phyloP scores from a whole-genome alignment of 139 green algal species.

The Gonium pectorale region DNA sequence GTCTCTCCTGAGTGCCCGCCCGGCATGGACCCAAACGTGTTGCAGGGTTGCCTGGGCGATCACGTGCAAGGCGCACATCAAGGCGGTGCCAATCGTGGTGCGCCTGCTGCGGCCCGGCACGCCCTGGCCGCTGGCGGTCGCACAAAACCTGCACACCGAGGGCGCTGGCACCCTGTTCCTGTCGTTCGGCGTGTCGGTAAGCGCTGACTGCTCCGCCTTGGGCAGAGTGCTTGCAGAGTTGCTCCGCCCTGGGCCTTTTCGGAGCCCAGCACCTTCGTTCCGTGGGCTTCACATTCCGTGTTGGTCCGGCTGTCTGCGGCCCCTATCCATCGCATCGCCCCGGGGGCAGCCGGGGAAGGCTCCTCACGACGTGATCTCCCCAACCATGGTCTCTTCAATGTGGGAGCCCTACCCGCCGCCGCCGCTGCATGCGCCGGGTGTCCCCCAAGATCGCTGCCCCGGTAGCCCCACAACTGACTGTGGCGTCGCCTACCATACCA shows the following conservation, averaged over 20 bases:
- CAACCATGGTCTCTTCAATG: too few species aligned
- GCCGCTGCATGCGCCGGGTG: too few species aligned
- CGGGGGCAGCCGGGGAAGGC: background rate
- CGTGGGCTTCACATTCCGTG: background rate
- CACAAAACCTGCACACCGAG: background rate
- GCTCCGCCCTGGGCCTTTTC: too few species aligned
- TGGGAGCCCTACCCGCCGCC: too few species aligned
- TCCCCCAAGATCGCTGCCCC: too few species aligned
- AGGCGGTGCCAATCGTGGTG: background rate
- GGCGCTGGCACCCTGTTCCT: background rate
- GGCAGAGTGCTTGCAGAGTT: too few species aligned
- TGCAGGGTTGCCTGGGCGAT: conserved; percentile 2
- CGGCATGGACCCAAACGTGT: background rate
- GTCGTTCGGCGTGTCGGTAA: background rate
- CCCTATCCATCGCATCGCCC: background rate
- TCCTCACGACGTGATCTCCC: too few species aligned
- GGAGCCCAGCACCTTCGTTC: background rate
- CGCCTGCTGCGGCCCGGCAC: background rate
- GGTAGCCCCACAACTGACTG: too few species aligned
- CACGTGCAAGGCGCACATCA: background rate
- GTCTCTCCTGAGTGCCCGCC: background rate
- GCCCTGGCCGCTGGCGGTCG: background rate
- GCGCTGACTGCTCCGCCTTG: too few species aligned
- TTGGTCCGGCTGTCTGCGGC: background rate
- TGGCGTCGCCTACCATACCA: background rate